Base-by-base conservation (phyloP, 176 grass and related monocot species). In the Hordeum marinum region DNA sequence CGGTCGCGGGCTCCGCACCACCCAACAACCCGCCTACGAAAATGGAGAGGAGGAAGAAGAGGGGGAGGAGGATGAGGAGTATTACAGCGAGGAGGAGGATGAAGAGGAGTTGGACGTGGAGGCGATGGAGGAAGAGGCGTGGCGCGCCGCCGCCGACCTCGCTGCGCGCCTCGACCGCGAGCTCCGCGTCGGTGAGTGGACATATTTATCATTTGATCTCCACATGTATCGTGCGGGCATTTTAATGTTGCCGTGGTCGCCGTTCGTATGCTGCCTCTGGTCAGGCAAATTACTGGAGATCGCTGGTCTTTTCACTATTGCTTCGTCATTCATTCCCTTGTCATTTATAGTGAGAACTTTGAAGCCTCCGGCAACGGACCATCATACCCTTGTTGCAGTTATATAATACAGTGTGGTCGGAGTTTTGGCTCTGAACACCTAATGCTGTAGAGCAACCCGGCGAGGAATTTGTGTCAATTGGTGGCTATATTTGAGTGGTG, bases 61-160 rank as follows among this genome's bases (percentile, higher is more conserved):
- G 1, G 66, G 61, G 20, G 62, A 39, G 52, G 27, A 48, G 4
- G 65, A 57, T 11, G 87, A 39, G 9, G 9, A 46, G 9, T 61
- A 82, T 24, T 65, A 75, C 11, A 70, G 72, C 7, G 88, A 81
- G 0, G 80, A 77, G 7, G 76, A 59, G 14, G 86, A 89, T 0
- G 88, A 77, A 9, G 88, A 83, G 0, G 85, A 74, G n/a, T 68
- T 87, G 73, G 83, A 98, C 82, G 45, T 92, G 18, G 93, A 94
- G 24, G 90, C 77, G 40, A 89, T 98, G 93, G 96, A 98, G 85
- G 87, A 88, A 79, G 96, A 98, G 71, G 96, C 96, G 18, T 87
- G 78, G 3, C 89, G 85, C 76, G 89, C 86, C 58, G 96, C 80
- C 37, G 80, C 83, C 43, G 91, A 94, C 67, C 94, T 90, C 64